These are phyloP conservation scores for Pseudogymnoascus destructans DNA, from an alignment of 2,329 filamentous ascomycete genomes.

Conservation along the genomic window DNA sequence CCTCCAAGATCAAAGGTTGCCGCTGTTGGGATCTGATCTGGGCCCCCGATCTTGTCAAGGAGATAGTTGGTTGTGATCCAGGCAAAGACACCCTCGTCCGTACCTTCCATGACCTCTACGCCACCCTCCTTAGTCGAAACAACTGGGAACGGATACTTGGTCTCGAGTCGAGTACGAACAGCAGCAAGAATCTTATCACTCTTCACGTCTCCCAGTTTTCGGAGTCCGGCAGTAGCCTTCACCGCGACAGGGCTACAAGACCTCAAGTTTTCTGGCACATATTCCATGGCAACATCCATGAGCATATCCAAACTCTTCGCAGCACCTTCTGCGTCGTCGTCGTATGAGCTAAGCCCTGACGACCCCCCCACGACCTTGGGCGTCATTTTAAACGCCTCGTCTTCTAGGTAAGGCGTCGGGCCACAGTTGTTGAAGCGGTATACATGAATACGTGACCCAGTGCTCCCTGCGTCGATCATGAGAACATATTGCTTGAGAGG, in stretches of 20 bases:
- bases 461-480: conserved; percentile 98
- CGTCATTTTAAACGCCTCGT: conserved; percentile 88
- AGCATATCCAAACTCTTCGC: conserved; percentile 81
- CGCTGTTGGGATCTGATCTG: conserved; percentile 79
- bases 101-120: conserved; percentile 94
- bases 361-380: conserved; percentile 63
- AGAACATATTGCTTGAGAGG: conserved; percentile 93
- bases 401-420: conserved; percentile 82
- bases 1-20: conserved; percentile 94
- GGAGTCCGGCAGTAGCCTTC: conserved; percentile 89
- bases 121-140: conserved; percentile 74
- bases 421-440: conserved; percentile 99
- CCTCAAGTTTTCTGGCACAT: conserved; percentile 78
- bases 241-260: conserved; percentile 92
- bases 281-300: conserved; percentile 71
- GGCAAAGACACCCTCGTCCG: conserved; percentile 92
- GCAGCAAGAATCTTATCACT: conserved; percentile 75
- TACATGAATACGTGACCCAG: conserved; percentile 93
- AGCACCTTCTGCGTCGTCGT: conserved; percentile 71
- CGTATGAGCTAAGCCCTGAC: conserved; percentile 67
- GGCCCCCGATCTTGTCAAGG: conserved; percentile 88
- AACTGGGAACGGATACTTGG: conserved; percentile 85
- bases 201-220: conserved; percentile 69
- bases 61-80: conserved; percentile 99
- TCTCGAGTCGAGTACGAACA: conserved; percentile 74